phyloP scores from a whole-genome alignment of 208 protist species.

The Leishmania mexicana region DNA sequence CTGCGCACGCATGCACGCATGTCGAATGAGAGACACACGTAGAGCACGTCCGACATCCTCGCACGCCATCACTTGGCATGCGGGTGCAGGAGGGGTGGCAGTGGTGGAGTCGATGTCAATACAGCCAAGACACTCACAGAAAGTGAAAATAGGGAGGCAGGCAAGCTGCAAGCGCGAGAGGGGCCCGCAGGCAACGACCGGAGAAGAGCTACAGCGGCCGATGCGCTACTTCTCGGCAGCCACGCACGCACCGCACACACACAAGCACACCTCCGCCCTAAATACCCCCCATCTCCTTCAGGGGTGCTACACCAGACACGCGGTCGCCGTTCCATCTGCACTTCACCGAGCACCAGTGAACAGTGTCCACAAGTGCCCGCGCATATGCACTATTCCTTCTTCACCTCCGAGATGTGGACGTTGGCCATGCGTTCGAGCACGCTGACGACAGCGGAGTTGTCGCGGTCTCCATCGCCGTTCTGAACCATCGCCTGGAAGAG shows the following conservation, averaged over 20 bases:
- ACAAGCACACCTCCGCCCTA: too few species aligned
- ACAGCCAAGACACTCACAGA: neutral
- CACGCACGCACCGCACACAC: neutral
- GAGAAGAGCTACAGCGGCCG: neutral
- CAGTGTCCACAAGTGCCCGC: neutral
- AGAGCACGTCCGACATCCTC: neutral
- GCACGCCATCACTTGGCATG: neutral
- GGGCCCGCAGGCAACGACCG: neutral
- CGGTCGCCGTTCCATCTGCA: neutral
- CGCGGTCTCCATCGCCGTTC: constrained; percentile 88
- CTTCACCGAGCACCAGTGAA: neutral
- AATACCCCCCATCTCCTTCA: neutral
- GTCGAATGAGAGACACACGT: neutral
- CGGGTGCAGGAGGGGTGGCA: neutral
- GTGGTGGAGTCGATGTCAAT: neutral
- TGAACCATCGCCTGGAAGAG: constrained; percentile 93
- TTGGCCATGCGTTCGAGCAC: constrained; percentile 92
- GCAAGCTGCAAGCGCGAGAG: neutral
- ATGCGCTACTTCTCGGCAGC: neutral
- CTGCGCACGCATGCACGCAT: neutral
- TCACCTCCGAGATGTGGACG: constrained; percentile 78
- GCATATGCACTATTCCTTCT: constrained; percentile 26
- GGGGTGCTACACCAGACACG: neutral
- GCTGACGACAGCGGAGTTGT: constrained; percentile 94
- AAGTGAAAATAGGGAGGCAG: neutral